Evolutionary conservation across 2,329 filamentous ascomycete genomes (phyloP), one percentile per base, ranked within the genome.

Genomic region (Ascochyta clinopodiicola): DNA sequence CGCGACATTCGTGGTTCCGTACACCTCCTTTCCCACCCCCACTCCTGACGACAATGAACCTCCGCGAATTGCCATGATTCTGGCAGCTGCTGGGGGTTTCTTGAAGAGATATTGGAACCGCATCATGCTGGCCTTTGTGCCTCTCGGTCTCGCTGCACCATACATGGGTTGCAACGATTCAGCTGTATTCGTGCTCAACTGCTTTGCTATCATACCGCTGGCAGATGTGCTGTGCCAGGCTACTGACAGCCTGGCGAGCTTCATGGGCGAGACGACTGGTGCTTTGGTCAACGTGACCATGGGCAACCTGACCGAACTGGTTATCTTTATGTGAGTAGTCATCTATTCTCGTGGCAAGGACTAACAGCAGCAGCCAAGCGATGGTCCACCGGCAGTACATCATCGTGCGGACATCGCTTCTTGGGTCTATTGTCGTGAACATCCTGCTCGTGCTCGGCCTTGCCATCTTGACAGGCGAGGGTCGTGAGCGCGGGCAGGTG

Each of bases 381-480:
- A 78, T 96, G 31, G 78, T 82, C 8, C 82, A 93, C 51, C 74
- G 82, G 38, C 84, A 95, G 75, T 84, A 94, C n/a, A 78, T 89
- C 37, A 93, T 96, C 58, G 91, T 96, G 1, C 90, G 96, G 73
- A 95, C 92, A 0, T 96, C 92, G 0, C 80, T 96, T 21, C 89
- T 96, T 51, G 92, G 92, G 43, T 91, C 88, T 71, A 95, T 96
- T 68, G 80, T 96, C 17, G 95, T 91, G 38, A 96, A 96, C 71
- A 76, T 96, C 50, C 83, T 96, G 1, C 83, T 96, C 12, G 90
- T 96, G 45, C 81, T 95, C 80, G 92, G 91, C 47, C 93, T 91
- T 84, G 94, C 88, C 75, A 60, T 96, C 92, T 80, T 93, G 93
- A 78, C 88, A 88, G 62, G 91, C 88, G 40, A 90, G 89, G 6